These are phyloP conservation scores for Arachis stenosperma DNA, from an alignment of 306 rosid species.

Conservation along the genomic window DNA sequence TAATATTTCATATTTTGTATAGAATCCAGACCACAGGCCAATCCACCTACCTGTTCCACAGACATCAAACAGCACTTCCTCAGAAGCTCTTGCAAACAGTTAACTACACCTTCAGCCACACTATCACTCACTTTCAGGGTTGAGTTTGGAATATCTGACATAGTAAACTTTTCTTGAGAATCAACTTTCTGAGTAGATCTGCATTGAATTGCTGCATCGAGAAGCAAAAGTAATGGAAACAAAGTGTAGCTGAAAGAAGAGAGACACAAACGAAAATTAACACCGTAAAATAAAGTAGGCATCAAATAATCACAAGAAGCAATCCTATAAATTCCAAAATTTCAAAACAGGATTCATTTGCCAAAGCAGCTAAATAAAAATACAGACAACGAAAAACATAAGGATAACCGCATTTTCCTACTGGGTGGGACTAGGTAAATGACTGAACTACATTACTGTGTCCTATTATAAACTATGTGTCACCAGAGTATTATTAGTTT, in stretches of 20 bases:
- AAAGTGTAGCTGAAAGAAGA: constrained; percentile 62
- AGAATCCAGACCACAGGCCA: constrained; percentile 31
- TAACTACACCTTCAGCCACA: constrained; percentile 87
- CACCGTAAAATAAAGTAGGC: background rate
- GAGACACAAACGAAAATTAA: background rate
- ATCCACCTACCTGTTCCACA: constrained; percentile 76
- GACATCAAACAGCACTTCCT: constrained; percentile 78
- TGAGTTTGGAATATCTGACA: constrained; percentile 36
- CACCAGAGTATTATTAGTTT: too few species aligned
- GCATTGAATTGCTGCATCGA: constrained; percentile 76
- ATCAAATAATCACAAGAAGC: background rate
- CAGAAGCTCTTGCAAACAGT: constrained; percentile 83
- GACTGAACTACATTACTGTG: too few species aligned
- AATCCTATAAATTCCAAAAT: background rate
- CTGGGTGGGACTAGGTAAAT: too few species aligned
- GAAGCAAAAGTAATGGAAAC: constrained; percentile 83
- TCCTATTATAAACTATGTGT: background rate
- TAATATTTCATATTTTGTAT: constrained; percentile 2
- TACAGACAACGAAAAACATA: background rate
- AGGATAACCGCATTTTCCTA: background rate
- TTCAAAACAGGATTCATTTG: background rate
- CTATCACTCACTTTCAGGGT: constrained; percentile 65
- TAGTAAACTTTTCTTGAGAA: constrained; percentile 49
- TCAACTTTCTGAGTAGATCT: constrained; percentile 62
- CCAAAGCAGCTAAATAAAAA: background rate